Conservation (phyloP, 768 basidiomycete genomes). For the Suillus hirtellus region DNA sequence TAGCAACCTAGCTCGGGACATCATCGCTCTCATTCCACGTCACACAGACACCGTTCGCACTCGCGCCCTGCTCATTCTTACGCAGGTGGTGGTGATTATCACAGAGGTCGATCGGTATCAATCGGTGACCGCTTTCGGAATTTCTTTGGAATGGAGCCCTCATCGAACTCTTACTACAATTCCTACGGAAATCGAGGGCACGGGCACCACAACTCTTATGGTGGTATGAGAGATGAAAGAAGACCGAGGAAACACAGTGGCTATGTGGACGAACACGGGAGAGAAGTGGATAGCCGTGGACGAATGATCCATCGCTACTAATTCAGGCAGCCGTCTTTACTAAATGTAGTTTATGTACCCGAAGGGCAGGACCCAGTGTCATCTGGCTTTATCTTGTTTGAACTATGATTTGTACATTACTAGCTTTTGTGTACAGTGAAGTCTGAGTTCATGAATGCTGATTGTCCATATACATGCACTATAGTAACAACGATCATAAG, state of each 20-base stretch:
- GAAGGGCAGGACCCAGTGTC: background rate
- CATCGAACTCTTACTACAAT: slow-evolving; percentile 16
- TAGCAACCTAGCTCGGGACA: slow-evolving; percentile 26
- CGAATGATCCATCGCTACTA: slow-evolving; percentile 7
- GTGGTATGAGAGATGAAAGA: slow-evolving; percentile 22
- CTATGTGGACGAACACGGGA: slow-evolving; percentile 27
- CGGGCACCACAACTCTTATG: slow-evolving; percentile 29
- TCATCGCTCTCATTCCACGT: slow-evolving; percentile 20
- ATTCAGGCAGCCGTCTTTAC: background rate
- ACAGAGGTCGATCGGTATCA: slow-evolving; percentile 21
- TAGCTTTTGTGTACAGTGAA: background rate
- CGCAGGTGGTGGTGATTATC: slow-evolving; percentile 6
- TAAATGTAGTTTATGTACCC: background rate
- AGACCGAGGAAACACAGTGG: slow-evolving; percentile 10
- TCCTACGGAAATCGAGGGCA: slow-evolving; percentile 16
- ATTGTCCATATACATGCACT: background rate
- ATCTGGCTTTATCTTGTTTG: background rate
- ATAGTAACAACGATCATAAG: background rate
- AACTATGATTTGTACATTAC: background rate
- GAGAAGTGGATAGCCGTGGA: slow-evolving; percentile 28
- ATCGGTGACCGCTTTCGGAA: slow-evolving; percentile 40
- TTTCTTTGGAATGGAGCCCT: slow-evolving; percentile 35
- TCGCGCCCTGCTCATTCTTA: slow-evolving; percentile 15
- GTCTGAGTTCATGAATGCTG: background rate
- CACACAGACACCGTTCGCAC: slow-evolving; percentile 19